These are phyloP conservation scores for Phialocephala sp. DNA, from an alignment of 2,329 filamentous ascomycete species.

Conservation along the genomic window DNA sequence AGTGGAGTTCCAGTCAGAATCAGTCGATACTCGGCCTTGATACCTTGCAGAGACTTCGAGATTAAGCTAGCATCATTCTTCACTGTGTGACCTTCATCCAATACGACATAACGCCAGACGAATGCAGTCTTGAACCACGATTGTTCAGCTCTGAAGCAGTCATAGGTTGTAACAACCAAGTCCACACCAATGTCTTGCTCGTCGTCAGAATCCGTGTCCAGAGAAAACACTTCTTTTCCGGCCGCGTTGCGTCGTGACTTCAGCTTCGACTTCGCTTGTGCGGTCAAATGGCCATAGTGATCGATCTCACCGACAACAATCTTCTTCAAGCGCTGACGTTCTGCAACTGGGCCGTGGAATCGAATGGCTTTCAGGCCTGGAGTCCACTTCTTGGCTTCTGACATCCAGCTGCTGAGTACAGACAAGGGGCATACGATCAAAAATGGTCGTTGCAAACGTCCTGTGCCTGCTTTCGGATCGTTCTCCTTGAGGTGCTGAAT, in stretches of 20 bases:
- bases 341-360: slow-evolving; percentile 52
- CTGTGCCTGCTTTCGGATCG: slow-evolving; percentile 41
- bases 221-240: slow-evolving; percentile 30
- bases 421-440: slow-evolving; percentile 57
- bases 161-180: slow-evolving; percentile 57
- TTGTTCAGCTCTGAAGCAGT: slow-evolving; percentile 52
- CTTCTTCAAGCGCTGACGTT: slow-evolving; percentile 53
- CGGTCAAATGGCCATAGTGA: slow-evolving; percentile 48
- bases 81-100: slow-evolving; percentile 58
- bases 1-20: slow-evolving; percentile 55
- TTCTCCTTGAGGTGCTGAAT: slow-evolving; percentile 54
- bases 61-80: slow-evolving; percentile 49
- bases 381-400: slow-evolving; percentile 54
- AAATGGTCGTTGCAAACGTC: slow-evolving; percentile 48
- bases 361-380: slow-evolving; percentile 52
- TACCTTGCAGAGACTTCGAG: slow-evolving; percentile 42
- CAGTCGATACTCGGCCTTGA: slow-evolving; percentile 44
- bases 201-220: slow-evolving; percentile 40
- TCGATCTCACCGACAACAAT: slow-evolving; percentile 53
- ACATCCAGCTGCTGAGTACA: slow-evolving; percentile 55
- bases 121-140: slow-evolving; percentile 56
- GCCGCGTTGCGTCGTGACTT: slow-evolving; percentile 33
- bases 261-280: slow-evolving; percentile 37
- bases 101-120: slow-evolving; percentile 57
- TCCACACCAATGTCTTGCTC: slow-evolving; percentile 44